These are phyloP conservation scores for Eucalyptus cladocalyx DNA, from an alignment of 345 rosid species.

Conservation along the genomic window DNA sequence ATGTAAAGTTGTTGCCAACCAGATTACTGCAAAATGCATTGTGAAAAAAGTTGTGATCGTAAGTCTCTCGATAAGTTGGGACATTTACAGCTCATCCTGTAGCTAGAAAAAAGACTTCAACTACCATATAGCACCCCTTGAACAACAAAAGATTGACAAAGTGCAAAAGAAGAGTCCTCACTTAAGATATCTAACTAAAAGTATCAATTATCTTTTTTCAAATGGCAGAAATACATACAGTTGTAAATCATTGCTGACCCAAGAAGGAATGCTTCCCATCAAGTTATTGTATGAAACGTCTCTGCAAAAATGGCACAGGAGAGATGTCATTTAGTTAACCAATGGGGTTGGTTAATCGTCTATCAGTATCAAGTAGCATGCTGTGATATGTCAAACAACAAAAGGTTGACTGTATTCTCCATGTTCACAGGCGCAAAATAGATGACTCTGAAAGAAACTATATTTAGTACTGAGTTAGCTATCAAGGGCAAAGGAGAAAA, in stretches of 20 bases:
- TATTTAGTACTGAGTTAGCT: not conserved
- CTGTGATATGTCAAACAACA: not conserved
- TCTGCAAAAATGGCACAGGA: constrained; percentile 23
- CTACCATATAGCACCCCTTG: not conserved
- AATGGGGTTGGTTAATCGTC: not conserved
- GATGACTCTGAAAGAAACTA: not conserved
- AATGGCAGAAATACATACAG: constrained; percentile 21
- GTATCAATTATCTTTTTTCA: not conserved
- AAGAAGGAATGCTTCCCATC: constrained; percentile 56
- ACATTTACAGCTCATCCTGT: not conserved
- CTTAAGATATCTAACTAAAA: not conserved
- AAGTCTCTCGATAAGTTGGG: not conserved
- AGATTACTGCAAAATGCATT: constrained; percentile 41
- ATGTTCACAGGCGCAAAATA: not conserved
- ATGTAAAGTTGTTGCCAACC: constrained; percentile 59
- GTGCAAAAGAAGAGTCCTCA: not conserved
- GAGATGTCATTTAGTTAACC: not conserved
- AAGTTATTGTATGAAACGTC: constrained; percentile 76
- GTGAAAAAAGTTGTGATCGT: not conserved
- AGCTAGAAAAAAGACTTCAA: not conserved
- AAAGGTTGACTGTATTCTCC: not conserved
- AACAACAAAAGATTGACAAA: not conserved
- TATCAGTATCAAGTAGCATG: not conserved
- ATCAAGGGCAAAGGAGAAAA: not conserved
- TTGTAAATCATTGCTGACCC: constrained; percentile 32